A percentile compares a stretch with the other conserved stretches of the same genome.
Conservation (phyloP, 306 rosid genomes). For the Carpinus fangiana region DNA sequence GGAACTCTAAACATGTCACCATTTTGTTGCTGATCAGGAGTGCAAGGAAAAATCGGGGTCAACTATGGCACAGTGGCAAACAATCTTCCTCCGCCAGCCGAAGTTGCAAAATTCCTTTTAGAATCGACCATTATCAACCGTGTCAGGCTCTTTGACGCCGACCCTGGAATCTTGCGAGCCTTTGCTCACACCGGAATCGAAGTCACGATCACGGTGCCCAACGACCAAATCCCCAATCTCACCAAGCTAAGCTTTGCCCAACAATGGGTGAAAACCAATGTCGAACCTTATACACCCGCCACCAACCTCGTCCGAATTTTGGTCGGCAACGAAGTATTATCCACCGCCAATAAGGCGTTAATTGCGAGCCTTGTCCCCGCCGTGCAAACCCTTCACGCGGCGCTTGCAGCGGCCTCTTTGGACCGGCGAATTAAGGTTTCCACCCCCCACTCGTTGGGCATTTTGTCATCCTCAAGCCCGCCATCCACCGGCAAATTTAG, state of each 20-base stretch:
- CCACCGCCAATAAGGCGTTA: constrained; percentile 59
- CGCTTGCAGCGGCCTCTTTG: constrained; percentile 52
- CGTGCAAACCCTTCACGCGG: constrained; percentile 58
- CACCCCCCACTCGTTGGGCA: constrained; percentile 75
- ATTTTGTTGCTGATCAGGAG: constrained; percentile 28
- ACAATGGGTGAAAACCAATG: constrained; percentile 57
- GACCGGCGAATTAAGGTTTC: constrained; percentile 55
- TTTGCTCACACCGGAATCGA: constrained; percentile 54
- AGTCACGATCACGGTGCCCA: constrained; percentile 54
- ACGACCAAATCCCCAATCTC: constrained; percentile 60
- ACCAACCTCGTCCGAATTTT: constrained; percentile 55
- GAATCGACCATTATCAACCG: constrained; percentile 54
- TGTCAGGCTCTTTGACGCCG: constrained; percentile 57
- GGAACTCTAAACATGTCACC: neutral
- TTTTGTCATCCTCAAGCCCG: constrained; percentile 65
- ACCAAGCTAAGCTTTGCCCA: constrained; percentile 47
- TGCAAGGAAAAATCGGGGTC: constrained; percentile 60
- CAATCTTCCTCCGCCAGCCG: constrained; percentile 62
- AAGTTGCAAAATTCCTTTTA: constrained; percentile 56
- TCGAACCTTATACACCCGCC: constrained; percentile 56
- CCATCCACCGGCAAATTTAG: constrained; percentile 73
- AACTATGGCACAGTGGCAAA: constrained; percentile 72
- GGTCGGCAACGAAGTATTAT: constrained; percentile 66
- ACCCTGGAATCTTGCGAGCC: constrained; percentile 54
- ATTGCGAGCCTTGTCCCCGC: constrained; percentile 66